Percentiles rank a stretch among this genome's conserved stretches.
Evolutionary conservation across 1,139 yeast genomes (phyloP).

Genomic region (Kurtzmaniella quercitrusa): DNA sequence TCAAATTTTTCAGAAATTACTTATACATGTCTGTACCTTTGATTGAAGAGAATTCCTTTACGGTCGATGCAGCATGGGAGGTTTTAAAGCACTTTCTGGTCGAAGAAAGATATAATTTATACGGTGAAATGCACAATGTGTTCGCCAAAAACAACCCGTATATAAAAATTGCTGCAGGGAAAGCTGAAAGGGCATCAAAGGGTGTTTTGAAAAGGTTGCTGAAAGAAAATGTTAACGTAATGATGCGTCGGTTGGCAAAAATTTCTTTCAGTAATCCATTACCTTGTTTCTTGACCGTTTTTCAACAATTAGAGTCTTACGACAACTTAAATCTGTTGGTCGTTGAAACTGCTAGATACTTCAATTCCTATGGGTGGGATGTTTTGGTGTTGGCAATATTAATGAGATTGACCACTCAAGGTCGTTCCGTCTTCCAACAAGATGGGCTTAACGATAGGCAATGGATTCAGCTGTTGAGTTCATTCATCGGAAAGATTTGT

Average conservation of each 20-base stretch:
- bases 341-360: slow-evolving; percentile 76
- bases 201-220: slow-evolving; percentile 79
- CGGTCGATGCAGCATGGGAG: slow-evolving; percentile 56
- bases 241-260: slow-evolving; percentile 76
- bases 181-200: slow-evolving; percentile 80
- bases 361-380: slow-evolving; percentile 83
- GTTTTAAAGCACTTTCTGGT: slow-evolving; percentile 53
- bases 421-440: slow-evolving; percentile 62
- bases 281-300: slow-evolving; percentile 62
- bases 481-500: slow-evolving; percentile 63
- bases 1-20: slow-evolving; percentile 59
- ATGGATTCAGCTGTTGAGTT: slow-evolving; percentile 78
- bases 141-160: slow-evolving; percentile 54
- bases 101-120: slow-evolving; percentile 70
- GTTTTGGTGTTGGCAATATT: slow-evolving; percentile 71
- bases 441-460: slow-evolving; percentile 81
- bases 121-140: slow-evolving; percentile 72
- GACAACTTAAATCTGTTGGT: slow-evolving; percentile 79
- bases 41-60: slow-evolving; percentile 57
- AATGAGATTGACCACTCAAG: slow-evolving; percentile 62
- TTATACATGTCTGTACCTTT: slow-evolving; percentile 67
- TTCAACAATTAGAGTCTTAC: slow-evolving; percentile 83
- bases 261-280: slow-evolving; percentile 80
- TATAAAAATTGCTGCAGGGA: slow-evolving; percentile 60
- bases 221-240: slow-evolving; percentile 73